A percentile compares a stretch with the other conserved stretches of the same genome.
Evolutionary conservation across 1,284 basidiomycete genomes (phyloP).

Genomic region (Ustilago hordei): DNA sequence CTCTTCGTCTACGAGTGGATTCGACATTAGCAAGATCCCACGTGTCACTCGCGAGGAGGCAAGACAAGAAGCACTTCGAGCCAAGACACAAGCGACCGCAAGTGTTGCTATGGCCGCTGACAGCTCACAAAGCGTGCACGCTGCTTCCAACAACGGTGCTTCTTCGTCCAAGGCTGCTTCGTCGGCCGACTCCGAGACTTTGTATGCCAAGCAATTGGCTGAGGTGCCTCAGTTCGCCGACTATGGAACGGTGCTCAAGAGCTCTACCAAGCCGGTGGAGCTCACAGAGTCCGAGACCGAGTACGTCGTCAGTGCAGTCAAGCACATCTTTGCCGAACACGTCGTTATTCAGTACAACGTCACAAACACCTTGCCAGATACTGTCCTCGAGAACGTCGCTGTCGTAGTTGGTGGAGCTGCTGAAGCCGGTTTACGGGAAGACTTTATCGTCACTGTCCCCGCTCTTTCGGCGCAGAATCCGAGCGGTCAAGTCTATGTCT

Average conservation of each 20-base stretch:
- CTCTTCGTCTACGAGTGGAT: constrained; percentile 48
- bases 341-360: constrained; percentile 93
- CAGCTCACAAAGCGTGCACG: constrained; percentile 48
- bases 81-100: constrained; percentile 62
- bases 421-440: constrained; percentile 81
- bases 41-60: constrained; percentile 62
- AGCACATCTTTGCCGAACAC: constrained; percentile 96
- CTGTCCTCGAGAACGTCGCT: constrained; percentile 87
- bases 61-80: constrained; percentile 59
- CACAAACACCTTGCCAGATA: constrained; percentile 98
- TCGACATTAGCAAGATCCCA: constrained; percentile 62
- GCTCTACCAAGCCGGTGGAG: constrained; percentile 81
- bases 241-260: constrained; percentile 90
- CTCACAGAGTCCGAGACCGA: constrained; percentile 98
- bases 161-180: constrained; percentile 41
- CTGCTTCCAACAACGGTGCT: constrained; percentile 47
- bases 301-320: constrained; percentile 95
- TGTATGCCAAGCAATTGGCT: constrained; percentile 85
- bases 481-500: constrained; percentile 88
- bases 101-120: constrained; percentile 66
- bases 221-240: constrained; percentile 86
- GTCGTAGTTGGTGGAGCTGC: constrained; percentile 90
- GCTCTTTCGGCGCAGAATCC: constrained; percentile 76
- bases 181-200: constrained; percentile 69
- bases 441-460: constrained; percentile 90